Base-by-base conservation (phyloP, 352 stramenopile species). In the Aphanomyces cochlioides region DNA sequence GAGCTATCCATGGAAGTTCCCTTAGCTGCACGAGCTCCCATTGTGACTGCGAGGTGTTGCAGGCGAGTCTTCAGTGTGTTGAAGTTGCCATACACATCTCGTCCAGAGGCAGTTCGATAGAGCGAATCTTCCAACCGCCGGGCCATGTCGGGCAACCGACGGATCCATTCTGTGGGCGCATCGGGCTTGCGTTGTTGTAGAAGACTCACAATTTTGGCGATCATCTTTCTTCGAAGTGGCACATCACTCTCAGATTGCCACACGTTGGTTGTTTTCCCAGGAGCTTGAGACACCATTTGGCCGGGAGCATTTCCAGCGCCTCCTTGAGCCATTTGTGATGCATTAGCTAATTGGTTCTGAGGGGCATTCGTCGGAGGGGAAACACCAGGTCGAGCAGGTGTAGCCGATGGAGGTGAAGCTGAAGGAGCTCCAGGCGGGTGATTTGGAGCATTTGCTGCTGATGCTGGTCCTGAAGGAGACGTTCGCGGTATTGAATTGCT, bases 101-200 rank as follows among this genome's bases (percentile, higher is more conserved):
- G 78, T 77, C 94, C 81, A 80, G 96, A 83, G 71, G 96, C 78
- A 66, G 90, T 94, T 50, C 89, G 85, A 78, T 99, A 99, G 56
- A 99, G 78, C 56, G 95, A 98, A 73, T 99, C 96, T 76, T 99
- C 97, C 28, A 99, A 82, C 56, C 96, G 88, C 56, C 97, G 95
- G 6, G 97, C 97, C 96, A 99, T 99, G 75, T 99, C 95, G 4
- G 96, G 96, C 37, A 99, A 79, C 72, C 98, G 97, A 56, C 97
- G 90, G 67, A 99, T 93, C 96, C 96, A 99, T 78, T 99, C 96
- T 34, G 95, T 83, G 8, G 95, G 92, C 17, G 97, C 96, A 78
- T 99, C 96, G 3, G 96, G 96, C 61, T 98, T 98, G 34, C 97
- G 86, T 73, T 98, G 90, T 76, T 98, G 90, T 53, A 99, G 78